phyloP scores from a whole-genome alignment of 768 basidiomycete genomes.

The Rhodotorula paludigena region DNA sequence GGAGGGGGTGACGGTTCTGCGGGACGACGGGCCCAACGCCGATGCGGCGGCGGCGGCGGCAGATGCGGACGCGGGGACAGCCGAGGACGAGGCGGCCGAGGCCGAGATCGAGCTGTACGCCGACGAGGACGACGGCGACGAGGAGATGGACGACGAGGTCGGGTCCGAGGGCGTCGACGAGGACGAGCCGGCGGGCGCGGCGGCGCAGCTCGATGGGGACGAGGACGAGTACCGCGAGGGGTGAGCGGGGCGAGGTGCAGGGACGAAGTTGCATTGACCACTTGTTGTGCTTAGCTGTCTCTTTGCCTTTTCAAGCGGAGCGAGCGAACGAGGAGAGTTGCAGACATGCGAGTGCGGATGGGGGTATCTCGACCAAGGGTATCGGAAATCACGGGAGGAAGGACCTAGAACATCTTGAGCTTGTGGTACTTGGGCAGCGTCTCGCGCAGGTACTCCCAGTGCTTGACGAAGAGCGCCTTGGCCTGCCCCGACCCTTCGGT shows the following conservation, averaged over 20 bases:
- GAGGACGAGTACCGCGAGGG: slow-evolving; percentile 3
- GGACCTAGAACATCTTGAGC: slow-evolving; percentile 32
- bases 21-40: slow-evolving; percentile 52
- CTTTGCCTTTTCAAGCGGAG: neutral
- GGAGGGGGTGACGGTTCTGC: slow-evolving; percentile 51
- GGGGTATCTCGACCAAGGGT: neutral
- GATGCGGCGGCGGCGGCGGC: slow-evolving; percentile 40
- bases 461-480: slow-evolving; percentile 73
- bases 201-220: neutral
- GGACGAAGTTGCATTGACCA: too few relatives aligned
- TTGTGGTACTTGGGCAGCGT: slow-evolving; percentile 32
- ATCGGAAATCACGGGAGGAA: too few relatives aligned
- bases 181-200: neutral
- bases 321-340: neutral
- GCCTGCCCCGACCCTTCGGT: slow-evolving; percentile 71
- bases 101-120: slow-evolving; percentile 35
- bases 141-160: slow-evolving; percentile 3
- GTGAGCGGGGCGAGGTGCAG: neutral
- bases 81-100: slow-evolving; percentile 46
- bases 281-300: neutral
- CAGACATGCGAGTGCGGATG: too few relatives aligned
- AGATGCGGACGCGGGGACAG: slow-evolving; percentile 50
- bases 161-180: slow-evolving; percentile 13
- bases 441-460: slow-evolving; percentile 84
- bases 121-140: slow-evolving; percentile 6